Evolutionary conservation across 1,139 yeast genomes (phyloP).

Genomic region (Geotrichum carabidarum): DNA sequence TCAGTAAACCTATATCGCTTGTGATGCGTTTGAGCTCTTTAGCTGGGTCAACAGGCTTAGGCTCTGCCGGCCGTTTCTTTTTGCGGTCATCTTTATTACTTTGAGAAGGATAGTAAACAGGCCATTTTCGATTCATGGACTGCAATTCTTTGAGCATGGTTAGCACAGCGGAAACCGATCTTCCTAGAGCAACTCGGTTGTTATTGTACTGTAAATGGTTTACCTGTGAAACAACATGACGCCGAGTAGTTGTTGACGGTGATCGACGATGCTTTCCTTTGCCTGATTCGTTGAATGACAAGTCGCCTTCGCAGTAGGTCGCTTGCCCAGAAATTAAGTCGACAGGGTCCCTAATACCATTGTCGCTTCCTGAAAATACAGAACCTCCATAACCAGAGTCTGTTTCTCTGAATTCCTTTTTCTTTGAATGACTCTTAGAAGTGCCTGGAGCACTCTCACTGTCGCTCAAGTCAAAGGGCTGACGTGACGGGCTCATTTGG

Average conservation of each 20-base stretch:
- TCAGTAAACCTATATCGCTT: slow-evolving; percentile 9
- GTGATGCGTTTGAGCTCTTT: slow-evolving; percentile 11
- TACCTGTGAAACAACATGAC: slow-evolving; percentile 41
- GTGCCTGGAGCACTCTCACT: slow-evolving; percentile 22
- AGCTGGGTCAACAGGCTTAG: slow-evolving; percentile 23
- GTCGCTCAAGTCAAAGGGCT: slow-evolving; percentile 10
- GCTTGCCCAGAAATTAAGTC: slow-evolving; percentile 13
- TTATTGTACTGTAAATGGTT: slow-evolving; percentile 68
- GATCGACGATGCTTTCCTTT: slow-evolving; percentile 24
- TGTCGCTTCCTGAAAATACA: slow-evolving; percentile 17
- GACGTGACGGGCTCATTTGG: slow-evolving; percentile 5
- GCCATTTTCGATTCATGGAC: slow-evolving; percentile 53
- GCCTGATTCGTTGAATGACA: neutral
- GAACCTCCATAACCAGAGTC: slow-evolving; percentile 32
- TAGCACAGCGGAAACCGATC: slow-evolving; percentile 55
- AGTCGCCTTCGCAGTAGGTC: slow-evolving; percentile 17
- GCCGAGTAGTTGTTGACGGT: slow-evolving; percentile 29
- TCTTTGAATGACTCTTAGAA: slow-evolving; percentile 16
- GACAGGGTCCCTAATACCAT: neutral
- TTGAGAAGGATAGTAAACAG: slow-evolving; percentile 56
- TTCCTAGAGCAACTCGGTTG: slow-evolving; percentile 56
- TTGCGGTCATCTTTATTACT: slow-evolving; percentile 6
- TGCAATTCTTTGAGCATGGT: slow-evolving; percentile 52
- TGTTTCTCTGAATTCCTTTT: slow-evolving; percentile 9
- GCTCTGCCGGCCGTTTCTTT: slow-evolving; percentile 8